Evolutionary conservation across 257 asterid species (phyloP).

Genomic region (Echites panduratus): DNA sequence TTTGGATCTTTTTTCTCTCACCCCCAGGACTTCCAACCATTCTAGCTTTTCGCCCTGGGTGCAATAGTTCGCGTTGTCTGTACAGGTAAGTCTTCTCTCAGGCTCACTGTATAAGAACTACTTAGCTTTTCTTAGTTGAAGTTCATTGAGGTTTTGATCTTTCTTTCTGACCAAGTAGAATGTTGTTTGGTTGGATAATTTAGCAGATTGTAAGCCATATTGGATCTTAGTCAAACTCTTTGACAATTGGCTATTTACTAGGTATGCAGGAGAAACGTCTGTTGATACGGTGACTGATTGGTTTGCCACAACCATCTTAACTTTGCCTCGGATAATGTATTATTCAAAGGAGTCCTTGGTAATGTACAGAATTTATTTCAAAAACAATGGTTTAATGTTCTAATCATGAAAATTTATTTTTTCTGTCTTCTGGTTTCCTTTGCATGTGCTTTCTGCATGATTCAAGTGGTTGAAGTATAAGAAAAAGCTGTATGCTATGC

Average conservation of each 20-base stretch:
- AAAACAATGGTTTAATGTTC: background rate
- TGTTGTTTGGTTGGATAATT: background rate
- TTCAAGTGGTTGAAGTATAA: background rate
- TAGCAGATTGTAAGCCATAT: background rate
- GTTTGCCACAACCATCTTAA: conserved; percentile 70
- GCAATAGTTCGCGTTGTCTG: conserved; percentile 69
- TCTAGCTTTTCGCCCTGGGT: conserved; percentile 88
- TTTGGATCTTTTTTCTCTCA: conserved; percentile 12
- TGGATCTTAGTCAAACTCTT: background rate
- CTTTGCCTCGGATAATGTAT: conserved; percentile 75
- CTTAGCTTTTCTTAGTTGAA: background rate
- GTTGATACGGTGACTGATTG: conserved; percentile 84
- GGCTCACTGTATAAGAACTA: background rate
- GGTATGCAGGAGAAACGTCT: conserved; percentile 76
- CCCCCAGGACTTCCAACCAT: conserved; percentile 75
- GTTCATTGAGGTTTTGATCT: background rate
- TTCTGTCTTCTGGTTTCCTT: background rate
- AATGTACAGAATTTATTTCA: conserved; percentile 19
- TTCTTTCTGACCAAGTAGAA: background rate
- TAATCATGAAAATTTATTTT: background rate
- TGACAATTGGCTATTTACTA: conserved; percentile 28
- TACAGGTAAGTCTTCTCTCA: conserved; percentile 43
- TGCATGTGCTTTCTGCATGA: background rate
- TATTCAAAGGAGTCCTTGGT: conserved; percentile 87
- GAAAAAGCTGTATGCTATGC: background rate